Evolutionary conservation across 345 rosid species (phyloP), one percentile per base, ranked within the genome.

Genomic region (Brassica nigra): DNA sequence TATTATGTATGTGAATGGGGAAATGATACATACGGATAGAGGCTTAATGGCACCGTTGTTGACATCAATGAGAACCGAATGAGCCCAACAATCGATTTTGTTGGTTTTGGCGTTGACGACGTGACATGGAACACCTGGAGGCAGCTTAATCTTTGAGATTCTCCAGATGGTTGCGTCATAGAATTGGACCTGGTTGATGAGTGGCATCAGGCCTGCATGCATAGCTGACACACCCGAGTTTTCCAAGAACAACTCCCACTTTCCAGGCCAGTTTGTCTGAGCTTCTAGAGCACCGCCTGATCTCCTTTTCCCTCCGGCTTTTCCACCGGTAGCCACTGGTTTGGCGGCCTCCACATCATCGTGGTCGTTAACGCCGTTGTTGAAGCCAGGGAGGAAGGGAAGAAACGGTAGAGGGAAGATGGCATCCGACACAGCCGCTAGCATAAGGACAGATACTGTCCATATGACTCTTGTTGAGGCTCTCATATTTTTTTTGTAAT

Each of bases 151-250:
- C 28, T 78, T 70, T 8, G 97, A 95, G 1, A 78, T 76, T 69
- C 83, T 86, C 87, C 90, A 87, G 52, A 88, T 84, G 0, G 98
- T 92, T 36, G 98, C 87, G 52, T 95, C 97, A 23, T 86, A 93
- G 88, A 86, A 90, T 44, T 90, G 74, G 37, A 81, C 92, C 79
- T 88, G 84, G 82, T 88, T 81, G 64, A 74, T 71, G 20, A 85
- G 79, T 12, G 95, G 97, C 74, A 95, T 83, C 78, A 93, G 81
- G 11, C 88, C 79, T 39, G 90, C 49, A 69, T 95, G 98, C 98
- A 93, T 95, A 3, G 89, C 94, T 0, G 97, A 95, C 20, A 93
- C 94, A 3, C 99, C 98, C 0, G 98, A 85, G 55, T 80, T 91
- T 18, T 73, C 3, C 3, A 82, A 59, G 55, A 86, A 85, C 7